Percentiles rank a stretch among this genome's conserved stretches.
Conservation (phyloP, 176 grass and related monocot species). For the Avena eriantha region DNA sequence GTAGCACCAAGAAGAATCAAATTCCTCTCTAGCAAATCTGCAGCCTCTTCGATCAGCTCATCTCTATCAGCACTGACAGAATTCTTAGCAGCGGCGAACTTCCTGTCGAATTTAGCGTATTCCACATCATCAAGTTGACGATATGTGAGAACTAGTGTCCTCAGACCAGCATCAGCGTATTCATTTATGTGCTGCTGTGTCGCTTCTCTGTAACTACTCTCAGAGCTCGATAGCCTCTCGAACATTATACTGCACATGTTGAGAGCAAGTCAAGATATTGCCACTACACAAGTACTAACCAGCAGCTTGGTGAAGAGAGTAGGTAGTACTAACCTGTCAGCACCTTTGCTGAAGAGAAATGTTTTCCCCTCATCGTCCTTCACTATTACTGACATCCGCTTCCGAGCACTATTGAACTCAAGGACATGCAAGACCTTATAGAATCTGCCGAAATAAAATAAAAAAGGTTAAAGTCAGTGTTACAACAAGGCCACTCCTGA, state of each 20-base stretch:
- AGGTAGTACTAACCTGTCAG: conserved; percentile 68
- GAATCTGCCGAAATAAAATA: conserved; percentile 38
- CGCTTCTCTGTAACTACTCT: conserved; percentile 49
- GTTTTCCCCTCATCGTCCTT: conserved; percentile 71
- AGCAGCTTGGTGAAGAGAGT: background rate
- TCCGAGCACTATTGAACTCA: conserved; percentile 87
- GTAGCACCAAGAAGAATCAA: conserved; percentile 92
- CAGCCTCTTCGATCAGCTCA: conserved; percentile 74
- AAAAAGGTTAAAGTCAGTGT: background rate
- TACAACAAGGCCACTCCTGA: background rate
- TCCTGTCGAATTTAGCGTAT: conserved; percentile 60
- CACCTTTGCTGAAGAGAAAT: conserved; percentile 86
- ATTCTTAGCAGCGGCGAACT: conserved; percentile 73
- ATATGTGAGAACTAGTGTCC: conserved; percentile 88
- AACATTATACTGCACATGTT: conserved; percentile 78
- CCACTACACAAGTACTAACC: background rate
- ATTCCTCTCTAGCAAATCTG: conserved; percentile 66
- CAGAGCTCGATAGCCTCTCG: conserved; percentile 71
- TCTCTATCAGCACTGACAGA: conserved; percentile 73
- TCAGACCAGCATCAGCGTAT: conserved; percentile 88
- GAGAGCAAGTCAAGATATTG: conserved; percentile 32
- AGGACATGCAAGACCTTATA: conserved; percentile 84
- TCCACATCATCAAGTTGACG: conserved; percentile 71
- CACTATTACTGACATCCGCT: conserved; percentile 93
- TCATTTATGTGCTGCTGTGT: conserved; percentile 83